Evolutionary conservation across 163 green algal species (phyloP).

Genomic region (Scenedesmus sp.): DNA sequence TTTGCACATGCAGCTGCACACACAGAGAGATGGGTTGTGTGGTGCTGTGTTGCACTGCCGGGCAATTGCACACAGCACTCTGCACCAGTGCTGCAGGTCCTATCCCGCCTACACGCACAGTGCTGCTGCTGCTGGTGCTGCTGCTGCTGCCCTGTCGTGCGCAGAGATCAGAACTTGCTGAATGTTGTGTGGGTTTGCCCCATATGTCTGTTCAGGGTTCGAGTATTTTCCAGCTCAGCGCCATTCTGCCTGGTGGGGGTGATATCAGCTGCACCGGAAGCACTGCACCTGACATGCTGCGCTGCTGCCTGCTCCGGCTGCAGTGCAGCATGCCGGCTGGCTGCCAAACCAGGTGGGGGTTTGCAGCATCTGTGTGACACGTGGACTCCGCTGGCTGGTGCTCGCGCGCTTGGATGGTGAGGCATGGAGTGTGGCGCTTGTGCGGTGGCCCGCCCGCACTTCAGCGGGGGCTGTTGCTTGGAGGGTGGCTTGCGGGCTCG

Average conservation of each 20-base stretch:
- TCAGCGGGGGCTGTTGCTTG: background rate
- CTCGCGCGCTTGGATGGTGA: background rate
- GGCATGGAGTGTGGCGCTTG: background rate
- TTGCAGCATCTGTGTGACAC: background rate
- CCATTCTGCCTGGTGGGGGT: slow-evolving; percentile 5
- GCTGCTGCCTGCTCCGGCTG: background rate
- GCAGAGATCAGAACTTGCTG: background rate
- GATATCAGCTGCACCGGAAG: slow-evolving; percentile 9
- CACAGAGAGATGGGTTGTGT: background rate
- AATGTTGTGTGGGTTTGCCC: background rate
- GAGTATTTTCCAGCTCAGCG: background rate
- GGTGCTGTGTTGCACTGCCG: background rate
- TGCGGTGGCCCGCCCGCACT: background rate
- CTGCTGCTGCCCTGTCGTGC: background rate
- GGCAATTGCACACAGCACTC: background rate
- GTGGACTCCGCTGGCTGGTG: background rate
- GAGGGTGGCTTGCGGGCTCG: background rate
- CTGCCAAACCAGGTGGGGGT: background rate
- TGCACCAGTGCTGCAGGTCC: background rate
- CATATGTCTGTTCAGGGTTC: background rate
- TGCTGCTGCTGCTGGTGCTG: background rate
- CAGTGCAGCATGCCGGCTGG: background rate
- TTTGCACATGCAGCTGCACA: background rate
- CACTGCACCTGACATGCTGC: background rate
- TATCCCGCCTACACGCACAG: background rate